phyloP scores from a whole-genome alignment of 2,329 filamentous ascomycete species.

The Xylaria sp. region DNA sequence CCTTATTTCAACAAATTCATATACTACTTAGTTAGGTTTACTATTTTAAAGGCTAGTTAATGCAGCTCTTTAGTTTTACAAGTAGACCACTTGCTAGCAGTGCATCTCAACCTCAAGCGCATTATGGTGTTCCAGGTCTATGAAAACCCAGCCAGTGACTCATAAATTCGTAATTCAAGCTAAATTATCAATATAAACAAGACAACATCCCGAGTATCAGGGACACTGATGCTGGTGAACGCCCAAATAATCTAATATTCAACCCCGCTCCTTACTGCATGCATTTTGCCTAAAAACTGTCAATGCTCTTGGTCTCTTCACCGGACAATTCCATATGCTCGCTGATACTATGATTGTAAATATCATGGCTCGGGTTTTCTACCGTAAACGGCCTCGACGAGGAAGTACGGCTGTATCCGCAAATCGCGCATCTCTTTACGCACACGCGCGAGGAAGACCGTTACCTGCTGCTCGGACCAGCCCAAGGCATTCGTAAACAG shows the following conservation, averaged over 20 bases:
- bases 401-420: conserved; percentile 44
- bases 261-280: conserved; percentile 12
- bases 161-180: not conserved
- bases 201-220: not conserved
- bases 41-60: not conserved
- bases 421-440: conserved; percentile 41
- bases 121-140: not conserved
- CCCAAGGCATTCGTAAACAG: conserved; percentile 45
- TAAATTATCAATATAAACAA: not conserved
- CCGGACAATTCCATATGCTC: not conserved
- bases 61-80: no score
- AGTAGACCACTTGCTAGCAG: not conserved
- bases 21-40: no score
- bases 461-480: conserved; percentile 42
- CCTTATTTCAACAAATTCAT: no score
- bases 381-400: conserved; percentile 41
- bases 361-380: conserved; percentile 35
- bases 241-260: not conserved
- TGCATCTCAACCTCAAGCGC: not conserved
- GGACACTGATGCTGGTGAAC: not conserved
- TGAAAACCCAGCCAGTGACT: not conserved
- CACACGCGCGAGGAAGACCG: conserved; percentile 40
- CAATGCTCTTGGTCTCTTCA: not conserved
- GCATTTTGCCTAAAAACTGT: not conserved
- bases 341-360: not conserved